Evolutionary conservation across 202 grass and related monocot genomes (phyloP).

Genomic region (Miscanthus sacchariflorus): DNA sequence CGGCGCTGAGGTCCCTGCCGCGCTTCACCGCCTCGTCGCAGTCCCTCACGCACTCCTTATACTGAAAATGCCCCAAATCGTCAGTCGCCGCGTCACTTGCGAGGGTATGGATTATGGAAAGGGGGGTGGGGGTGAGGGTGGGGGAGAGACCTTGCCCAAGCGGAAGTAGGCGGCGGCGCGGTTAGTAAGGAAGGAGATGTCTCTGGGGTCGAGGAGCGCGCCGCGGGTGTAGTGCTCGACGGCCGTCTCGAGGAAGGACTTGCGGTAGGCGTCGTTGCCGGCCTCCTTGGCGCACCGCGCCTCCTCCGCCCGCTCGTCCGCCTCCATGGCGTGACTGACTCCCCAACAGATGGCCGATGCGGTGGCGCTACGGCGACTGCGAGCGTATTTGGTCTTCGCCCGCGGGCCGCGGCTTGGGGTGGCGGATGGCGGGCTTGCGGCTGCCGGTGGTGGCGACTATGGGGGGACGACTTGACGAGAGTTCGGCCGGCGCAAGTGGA

Average conservation of each 20-base stretch:
- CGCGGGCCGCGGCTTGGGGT: background rate
- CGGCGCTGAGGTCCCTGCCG: slow-evolving; percentile 53
- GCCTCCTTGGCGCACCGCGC: slow-evolving; percentile 59
- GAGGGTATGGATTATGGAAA: background rate
- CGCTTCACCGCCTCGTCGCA: slow-evolving; percentile 62
- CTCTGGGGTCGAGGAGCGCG: slow-evolving; percentile 46
- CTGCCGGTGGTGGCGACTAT: background rate
- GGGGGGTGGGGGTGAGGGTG: no score
- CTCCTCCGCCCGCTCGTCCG: slow-evolving; percentile 42
- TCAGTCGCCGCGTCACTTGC: background rate
- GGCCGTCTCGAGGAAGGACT: slow-evolving; percentile 62
- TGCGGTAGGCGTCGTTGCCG: slow-evolving; percentile 66
- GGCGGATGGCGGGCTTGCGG: background rate
- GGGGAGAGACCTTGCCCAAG: slow-evolving; percentile 51
- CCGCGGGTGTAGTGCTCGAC: slow-evolving; percentile 64
- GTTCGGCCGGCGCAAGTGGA: background rate
- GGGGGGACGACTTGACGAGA: slow-evolving; percentile 30
- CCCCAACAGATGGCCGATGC: background rate
- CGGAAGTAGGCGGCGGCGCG: slow-evolving; percentile 64
- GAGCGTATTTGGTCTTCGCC: background rate
- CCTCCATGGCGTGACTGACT: slow-evolving; percentile 33
- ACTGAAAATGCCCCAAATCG: slow-evolving; percentile 39
- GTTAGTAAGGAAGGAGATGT: slow-evolving; percentile 70
- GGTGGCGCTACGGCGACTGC: background rate
- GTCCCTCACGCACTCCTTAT: slow-evolving; percentile 61